Evolutionary conservation across 148 eudicot species (phyloP).

Genomic region (Rhododendron mucronatum): DNA sequence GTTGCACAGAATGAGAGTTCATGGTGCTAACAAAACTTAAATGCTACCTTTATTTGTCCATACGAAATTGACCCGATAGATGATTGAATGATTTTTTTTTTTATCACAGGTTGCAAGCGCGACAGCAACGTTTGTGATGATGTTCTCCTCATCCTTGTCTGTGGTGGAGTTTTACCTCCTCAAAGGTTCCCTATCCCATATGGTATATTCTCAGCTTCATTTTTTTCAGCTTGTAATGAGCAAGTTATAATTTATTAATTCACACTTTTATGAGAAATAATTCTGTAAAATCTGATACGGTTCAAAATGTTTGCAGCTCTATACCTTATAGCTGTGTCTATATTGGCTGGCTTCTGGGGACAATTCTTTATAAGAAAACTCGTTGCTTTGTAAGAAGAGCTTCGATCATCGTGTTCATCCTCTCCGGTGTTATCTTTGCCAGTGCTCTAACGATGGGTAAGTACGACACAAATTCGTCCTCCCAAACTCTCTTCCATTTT

Average conservation of each 20-base stretch:
- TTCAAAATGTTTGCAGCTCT: conserved; percentile 51
- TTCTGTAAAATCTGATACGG: neutral
- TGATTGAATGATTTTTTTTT: neutral
- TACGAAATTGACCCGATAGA: neutral
- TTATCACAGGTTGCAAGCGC: conserved; percentile 80
- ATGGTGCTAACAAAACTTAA: neutral
- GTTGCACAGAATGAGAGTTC: neutral
- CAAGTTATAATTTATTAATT: neutral
- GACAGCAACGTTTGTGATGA: conserved; percentile 97
- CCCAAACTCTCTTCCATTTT: neutral
- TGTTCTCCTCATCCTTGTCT: conserved; percentile 89
- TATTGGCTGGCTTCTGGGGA: conserved; percentile 96
- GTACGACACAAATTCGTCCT: neutral
- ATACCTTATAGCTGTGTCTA: conserved; percentile 68
- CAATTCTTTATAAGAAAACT: conserved; percentile 81
- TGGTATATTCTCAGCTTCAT: conserved; percentile 38
- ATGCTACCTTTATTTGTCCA: neutral
- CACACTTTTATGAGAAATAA: neutral
- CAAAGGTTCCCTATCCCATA: conserved; percentile 78
- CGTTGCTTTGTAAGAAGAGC: conserved; percentile 66
- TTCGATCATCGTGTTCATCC: conserved; percentile 86
- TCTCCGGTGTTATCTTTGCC: conserved; percentile 82
- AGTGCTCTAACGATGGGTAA: conserved; percentile 98
- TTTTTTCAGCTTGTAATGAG: neutral
- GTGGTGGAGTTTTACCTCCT: conserved; percentile 96